Evolutionary conservation across 192 early-diverging fungal species (phyloP).

Genomic region (Allomyces arbusculus): DNA sequence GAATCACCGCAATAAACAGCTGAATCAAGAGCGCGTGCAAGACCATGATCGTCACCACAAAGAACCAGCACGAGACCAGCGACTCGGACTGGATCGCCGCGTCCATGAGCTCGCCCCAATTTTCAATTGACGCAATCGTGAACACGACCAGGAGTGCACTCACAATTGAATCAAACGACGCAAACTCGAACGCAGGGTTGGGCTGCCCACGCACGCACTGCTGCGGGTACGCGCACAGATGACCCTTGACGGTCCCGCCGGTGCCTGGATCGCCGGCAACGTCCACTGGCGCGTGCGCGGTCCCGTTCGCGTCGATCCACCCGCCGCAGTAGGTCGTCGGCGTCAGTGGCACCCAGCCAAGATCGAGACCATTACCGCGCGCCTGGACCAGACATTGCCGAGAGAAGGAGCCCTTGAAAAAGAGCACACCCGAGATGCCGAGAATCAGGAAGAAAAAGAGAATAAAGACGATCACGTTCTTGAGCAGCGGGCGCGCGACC

Average conservation of each 20-base stretch:
- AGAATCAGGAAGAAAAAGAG: not conserved
- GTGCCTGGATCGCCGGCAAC: too few relatives aligned
- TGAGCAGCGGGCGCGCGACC: not conserved
- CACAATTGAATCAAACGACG: slow-evolving; percentile 32
- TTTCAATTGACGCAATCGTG: slow-evolving; percentile 26
- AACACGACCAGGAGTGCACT: slow-evolving; percentile 29
- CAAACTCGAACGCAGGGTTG: slow-evolving; percentile 11
- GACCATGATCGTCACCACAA: slow-evolving; percentile 30
- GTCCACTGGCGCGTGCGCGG: too few relatives aligned
- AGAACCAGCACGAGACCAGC: slow-evolving; percentile 23
- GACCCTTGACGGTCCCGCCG: slow-evolving; percentile 14
- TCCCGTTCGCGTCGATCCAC: not conserved
- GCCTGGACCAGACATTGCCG: not conserved
- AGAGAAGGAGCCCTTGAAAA: not conserved
- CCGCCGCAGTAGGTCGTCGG: slow-evolving; percentile 16
- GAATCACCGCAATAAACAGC: slow-evolving; percentile 38
- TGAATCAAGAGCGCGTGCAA: slow-evolving; percentile 43
- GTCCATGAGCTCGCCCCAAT: slow-evolving; percentile 20
- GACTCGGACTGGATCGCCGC: slow-evolving; percentile 35
- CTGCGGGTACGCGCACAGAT: slow-evolving; percentile 21
- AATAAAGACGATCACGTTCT: not conserved
- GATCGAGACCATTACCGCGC: not conserved
- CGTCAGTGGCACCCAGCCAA: not conserved
- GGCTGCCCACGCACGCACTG: slow-evolving; percentile 13
- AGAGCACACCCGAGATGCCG: not conserved